Conservation (phyloP, 2,329 filamentous ascomycete genomes). For the Aspergillus sp. region DNA sequence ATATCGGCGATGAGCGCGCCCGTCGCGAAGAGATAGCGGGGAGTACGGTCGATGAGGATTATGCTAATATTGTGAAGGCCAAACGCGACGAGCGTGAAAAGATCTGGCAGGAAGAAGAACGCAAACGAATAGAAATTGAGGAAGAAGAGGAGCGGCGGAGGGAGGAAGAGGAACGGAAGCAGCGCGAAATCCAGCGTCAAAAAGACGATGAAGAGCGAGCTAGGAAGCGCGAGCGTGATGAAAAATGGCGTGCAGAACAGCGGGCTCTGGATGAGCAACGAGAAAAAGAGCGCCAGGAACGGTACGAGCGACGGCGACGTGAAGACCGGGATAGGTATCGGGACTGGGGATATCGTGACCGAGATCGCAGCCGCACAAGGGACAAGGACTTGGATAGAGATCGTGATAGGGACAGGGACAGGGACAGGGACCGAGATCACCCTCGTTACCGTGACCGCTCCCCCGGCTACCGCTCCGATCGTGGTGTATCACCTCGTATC, state of each 20-base stretch:
- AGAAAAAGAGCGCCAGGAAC: conserved; percentile 50
- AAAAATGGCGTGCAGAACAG: conserved; percentile 51
- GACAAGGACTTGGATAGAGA: conserved; percentile 28
- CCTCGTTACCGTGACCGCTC: conserved; percentile 33
- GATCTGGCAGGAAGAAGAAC: conserved; percentile 49
- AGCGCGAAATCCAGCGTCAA: conserved; percentile 44
- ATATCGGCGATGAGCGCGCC: conserved; percentile 59
- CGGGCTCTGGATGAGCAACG: conserved; percentile 54
- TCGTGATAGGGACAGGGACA: conserved; percentile 17
- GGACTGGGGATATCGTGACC: conserved; percentile 37
- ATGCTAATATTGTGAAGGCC: conserved; percentile 53
- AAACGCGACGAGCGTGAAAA: conserved; percentile 54
- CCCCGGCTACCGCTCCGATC: conserved; percentile 33
- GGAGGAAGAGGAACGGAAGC: conserved; percentile 43
- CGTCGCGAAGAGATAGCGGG: conserved; percentile 55
- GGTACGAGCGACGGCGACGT: conserved; percentile 44
- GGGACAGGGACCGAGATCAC: conserved; percentile 14
- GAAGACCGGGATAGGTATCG: conserved; percentile 49
- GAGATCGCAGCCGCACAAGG: conserved; percentile 37
- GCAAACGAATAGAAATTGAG: conserved; percentile 54
- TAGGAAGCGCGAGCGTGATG: conserved; percentile 51
- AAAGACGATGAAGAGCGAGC: conserved; percentile 48
- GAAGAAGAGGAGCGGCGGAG: conserved; percentile 41
- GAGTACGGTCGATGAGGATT: conserved; percentile 61
- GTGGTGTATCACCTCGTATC: conserved; percentile 27